phyloP scores from a whole-genome alignment of 306 rosid species.

The Malus sylvestris region DNA sequence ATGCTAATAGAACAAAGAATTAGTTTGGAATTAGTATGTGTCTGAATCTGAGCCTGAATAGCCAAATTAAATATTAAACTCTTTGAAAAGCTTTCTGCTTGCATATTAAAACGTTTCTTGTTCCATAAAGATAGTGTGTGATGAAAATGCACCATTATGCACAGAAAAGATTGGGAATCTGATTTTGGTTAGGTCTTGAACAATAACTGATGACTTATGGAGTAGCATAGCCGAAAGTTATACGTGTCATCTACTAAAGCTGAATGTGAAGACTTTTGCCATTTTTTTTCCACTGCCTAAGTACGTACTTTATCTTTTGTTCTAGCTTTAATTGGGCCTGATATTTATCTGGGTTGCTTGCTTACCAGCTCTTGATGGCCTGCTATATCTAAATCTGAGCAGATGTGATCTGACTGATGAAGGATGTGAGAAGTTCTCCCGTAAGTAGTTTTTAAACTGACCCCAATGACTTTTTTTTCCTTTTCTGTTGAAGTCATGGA shows the following conservation, averaged over 20 bases:
- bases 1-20: neutral
- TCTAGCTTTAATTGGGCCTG: constrained; percentile 21
- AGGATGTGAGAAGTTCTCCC: constrained; percentile 64
- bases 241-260: neutral
- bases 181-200: neutral
- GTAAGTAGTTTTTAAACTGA: constrained; percentile 45
- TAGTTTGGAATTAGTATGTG: neutral
- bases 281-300: neutral
- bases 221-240: neutral
- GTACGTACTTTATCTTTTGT: neutral
- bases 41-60: neutral
- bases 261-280: neutral
- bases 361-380: constrained; percentile 56
- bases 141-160: neutral
- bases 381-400: constrained; percentile 73
- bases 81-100: neutral
- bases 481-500: neutral
- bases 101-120: neutral
- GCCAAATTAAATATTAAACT: neutral
- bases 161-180: neutral
- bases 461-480: neutral
- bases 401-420: constrained; percentile 58
- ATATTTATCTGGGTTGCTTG: constrained; percentile 12
- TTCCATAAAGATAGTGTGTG: neutral
- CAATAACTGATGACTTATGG: neutral